phyloP scores from a whole-genome alignment of 306 rosid species.

The Lithocarpus polystachyus region DNA sequence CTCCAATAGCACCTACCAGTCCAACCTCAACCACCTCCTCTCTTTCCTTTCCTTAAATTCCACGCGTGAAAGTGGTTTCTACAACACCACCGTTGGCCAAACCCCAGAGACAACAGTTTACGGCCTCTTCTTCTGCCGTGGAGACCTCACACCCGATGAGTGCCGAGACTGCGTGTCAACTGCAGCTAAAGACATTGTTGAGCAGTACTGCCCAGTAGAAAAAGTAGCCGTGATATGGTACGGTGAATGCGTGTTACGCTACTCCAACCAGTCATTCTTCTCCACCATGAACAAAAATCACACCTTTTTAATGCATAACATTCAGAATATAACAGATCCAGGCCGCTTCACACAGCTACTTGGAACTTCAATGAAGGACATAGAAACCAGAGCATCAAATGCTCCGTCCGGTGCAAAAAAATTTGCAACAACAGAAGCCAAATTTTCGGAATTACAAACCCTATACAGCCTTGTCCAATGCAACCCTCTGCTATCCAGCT shows the following conservation, averaged over 20 bases:
- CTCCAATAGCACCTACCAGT: too few relatives aligned
- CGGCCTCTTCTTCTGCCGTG: slow-evolving; percentile 1
- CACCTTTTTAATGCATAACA: fast-evolving
- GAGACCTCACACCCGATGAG: neutral
- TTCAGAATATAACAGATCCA: neutral
- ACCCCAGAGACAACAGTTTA: neutral
- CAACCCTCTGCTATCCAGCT: slow-evolving; percentile 17
- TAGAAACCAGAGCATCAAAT: slow-evolving; percentile 5
- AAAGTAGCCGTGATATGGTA: slow-evolving; percentile 26
- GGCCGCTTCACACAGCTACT: neutral
- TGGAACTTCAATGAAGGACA: neutral
- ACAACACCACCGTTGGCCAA: neutral
- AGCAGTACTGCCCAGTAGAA: neutral
- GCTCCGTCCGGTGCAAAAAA: neutral
- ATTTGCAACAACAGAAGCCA: neutral
- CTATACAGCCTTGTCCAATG: slow-evolving; percentile 34
- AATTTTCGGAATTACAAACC: neutral
- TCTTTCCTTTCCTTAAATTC: neutral
- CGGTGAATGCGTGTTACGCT: neutral
- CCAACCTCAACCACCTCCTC: neutral
- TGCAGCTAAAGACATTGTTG: neutral
- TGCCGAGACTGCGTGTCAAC: slow-evolving; percentile 28
- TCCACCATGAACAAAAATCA: neutral
- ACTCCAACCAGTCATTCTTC: neutral
- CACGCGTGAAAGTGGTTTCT: neutral